Evolutionary conservation across 2,329 filamentous ascomycete species (phyloP).

Genomic region (Ophidiomyces ophidiicola): DNA sequence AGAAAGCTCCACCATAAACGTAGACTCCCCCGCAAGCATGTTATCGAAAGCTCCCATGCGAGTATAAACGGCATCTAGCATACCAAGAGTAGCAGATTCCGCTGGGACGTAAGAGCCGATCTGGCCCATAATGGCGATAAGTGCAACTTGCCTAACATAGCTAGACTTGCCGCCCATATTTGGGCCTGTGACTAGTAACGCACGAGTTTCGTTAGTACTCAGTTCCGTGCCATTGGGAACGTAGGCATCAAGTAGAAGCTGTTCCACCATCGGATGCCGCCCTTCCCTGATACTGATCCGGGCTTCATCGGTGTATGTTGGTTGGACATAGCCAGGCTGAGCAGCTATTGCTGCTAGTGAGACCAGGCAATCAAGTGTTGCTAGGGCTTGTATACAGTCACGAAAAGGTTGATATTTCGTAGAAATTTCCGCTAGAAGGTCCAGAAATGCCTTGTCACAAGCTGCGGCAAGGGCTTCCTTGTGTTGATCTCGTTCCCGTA

Average conservation of each 20-base stretch:
- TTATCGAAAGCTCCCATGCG: constrained; percentile 95
- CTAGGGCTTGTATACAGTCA: constrained; percentile 74
- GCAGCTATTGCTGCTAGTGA: constrained; percentile 73
- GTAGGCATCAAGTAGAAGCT: constrained; percentile 70
- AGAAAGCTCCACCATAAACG: constrained; percentile 95
- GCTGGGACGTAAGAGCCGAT: constrained; percentile 91
- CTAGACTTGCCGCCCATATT: constrained; percentile 99
- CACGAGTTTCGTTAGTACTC: constrained; percentile 51
- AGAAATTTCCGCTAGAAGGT: constrained; percentile 60
- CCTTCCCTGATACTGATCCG: constrained; percentile 61
- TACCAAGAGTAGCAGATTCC: constrained; percentile 57
- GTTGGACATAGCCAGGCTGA: constrained; percentile 78
- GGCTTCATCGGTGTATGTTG: constrained; percentile 52
- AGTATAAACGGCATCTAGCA: constrained; percentile 84
- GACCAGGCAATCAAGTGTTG: constrained; percentile 77
- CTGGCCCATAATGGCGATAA: constrained; percentile 88
- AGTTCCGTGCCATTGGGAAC: constrained; percentile 80
- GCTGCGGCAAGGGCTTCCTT: constrained; percentile 86
- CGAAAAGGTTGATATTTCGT: constrained; percentile 80
- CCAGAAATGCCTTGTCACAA: constrained; percentile 69
- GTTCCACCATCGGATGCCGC: constrained; percentile 92
- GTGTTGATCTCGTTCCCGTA: constrained; percentile 83
- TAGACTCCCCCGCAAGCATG: constrained; percentile 84
- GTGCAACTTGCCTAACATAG: constrained; percentile 82
- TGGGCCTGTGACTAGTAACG: constrained; percentile 83